Percentiles rank a stretch among this genome's conserved stretches.
These are phyloP conservation scores for Naganishia antarctica DNA, from an alignment of 768 basidiomycete species.

Conservation along the genomic window DNA sequence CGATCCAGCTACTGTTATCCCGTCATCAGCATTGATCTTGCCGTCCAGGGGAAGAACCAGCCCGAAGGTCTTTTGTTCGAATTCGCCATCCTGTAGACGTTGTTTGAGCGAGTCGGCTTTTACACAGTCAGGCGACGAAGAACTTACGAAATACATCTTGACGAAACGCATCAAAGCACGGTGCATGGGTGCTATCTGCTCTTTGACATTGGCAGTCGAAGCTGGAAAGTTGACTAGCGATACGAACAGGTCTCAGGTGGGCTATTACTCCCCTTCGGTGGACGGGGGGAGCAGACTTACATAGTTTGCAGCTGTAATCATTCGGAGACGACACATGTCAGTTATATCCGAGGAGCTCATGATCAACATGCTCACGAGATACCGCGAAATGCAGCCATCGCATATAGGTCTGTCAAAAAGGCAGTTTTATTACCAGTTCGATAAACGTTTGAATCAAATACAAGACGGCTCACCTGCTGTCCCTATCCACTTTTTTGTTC, in stretches of 20 bases:
- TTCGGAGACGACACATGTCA: not conserved
- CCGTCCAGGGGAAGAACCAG: not conserved
- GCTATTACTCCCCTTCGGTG: not conserved
- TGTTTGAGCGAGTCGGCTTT: not conserved
- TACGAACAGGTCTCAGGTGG: not conserved
- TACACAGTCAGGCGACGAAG: no score
- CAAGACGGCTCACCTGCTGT: constrained; percentile 58
- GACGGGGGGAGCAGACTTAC: constrained; percentile 41
- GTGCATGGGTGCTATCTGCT: constrained; percentile 50
- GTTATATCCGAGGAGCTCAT: not conserved
- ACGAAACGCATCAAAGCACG: constrained; percentile 66
- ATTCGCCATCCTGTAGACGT: constrained; percentile 26
- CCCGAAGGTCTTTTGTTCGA: not conserved
- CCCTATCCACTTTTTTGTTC: constrained; percentile 72
- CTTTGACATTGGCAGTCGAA: constrained; percentile 24
- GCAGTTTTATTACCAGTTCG: no score
- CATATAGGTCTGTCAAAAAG: constrained; percentile 61
- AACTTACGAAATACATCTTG: constrained; percentile 61
- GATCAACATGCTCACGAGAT: constrained; percentile 64
- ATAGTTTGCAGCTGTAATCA: constrained; percentile 52
- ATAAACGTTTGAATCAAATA: no score
- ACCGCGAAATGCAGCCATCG: constrained; percentile 70
- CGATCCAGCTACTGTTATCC: not conserved
- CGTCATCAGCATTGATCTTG: not conserved
- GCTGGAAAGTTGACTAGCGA: constrained; percentile 45